phyloP scores from a whole-genome alignment of 352 stramenopile genomes.

The Elongisporangium undulatum region DNA sequence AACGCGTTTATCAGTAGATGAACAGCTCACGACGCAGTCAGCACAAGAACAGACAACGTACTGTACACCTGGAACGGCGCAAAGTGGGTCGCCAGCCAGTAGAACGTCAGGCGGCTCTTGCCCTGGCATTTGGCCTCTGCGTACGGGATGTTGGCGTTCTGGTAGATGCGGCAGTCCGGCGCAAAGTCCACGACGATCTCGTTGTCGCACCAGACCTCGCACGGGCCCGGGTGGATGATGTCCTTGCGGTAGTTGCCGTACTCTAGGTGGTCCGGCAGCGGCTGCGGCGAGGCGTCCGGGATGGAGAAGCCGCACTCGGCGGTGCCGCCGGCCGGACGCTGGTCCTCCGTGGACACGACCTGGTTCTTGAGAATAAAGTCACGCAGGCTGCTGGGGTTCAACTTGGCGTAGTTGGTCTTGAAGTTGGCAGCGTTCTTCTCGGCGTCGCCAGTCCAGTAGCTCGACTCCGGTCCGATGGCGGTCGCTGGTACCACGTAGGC shows the following conservation, averaged over 20 bases:
- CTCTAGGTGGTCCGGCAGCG: slow-evolving; percentile 21
- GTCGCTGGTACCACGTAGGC: slow-evolving; percentile 10
- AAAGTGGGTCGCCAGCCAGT: slow-evolving; percentile 25
- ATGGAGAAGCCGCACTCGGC: slow-evolving; percentile 25
- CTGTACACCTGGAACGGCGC: slow-evolving; percentile 9
- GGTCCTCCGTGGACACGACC: slow-evolving; percentile 1
- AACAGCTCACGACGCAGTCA: background rate
- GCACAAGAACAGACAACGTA: slow-evolving; percentile 1
- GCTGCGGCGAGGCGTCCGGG: slow-evolving; percentile 13
- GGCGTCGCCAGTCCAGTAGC: slow-evolving; percentile 14
- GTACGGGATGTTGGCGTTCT: slow-evolving; percentile 23
- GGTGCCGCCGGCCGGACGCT: slow-evolving; percentile 7
- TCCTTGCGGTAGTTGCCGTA: slow-evolving; percentile 23
- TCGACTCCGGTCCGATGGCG: slow-evolving; percentile 10
- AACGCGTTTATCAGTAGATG: background rate
- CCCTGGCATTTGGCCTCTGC: slow-evolving; percentile 18
- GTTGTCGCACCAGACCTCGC: slow-evolving; percentile 41
- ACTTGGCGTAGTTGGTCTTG: slow-evolving; percentile 7
- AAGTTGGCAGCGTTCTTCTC: slow-evolving; percentile 15
- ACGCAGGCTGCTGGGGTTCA: slow-evolving; percentile 8
- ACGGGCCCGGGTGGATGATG: slow-evolving; percentile 35
- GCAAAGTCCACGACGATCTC: slow-evolving; percentile 33
- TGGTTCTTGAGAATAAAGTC: slow-evolving; percentile 11
- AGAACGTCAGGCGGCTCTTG: slow-evolving; percentile 29
- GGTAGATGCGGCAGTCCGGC: slow-evolving; percentile 26